These are phyloP conservation scores for Pseudozyma tsukubaensis DNA, from an alignment of 1,284 basidiomycete species.

Conservation along the genomic window DNA sequence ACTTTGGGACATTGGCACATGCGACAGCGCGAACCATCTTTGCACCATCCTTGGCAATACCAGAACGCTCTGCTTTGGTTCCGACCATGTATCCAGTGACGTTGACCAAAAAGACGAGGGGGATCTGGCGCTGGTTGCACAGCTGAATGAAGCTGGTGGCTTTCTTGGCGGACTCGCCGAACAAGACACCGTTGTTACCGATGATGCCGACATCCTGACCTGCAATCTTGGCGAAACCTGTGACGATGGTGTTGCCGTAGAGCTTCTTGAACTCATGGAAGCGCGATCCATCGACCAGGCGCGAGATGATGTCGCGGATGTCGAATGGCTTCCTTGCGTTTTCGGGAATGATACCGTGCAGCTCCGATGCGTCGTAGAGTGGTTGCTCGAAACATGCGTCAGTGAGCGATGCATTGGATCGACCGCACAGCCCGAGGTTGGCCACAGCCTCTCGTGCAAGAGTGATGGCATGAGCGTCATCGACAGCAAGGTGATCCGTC, in stretches of 20 bases:
- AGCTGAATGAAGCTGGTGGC: constrained; percentile 94
- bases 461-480: constrained; percentile 87
- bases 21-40: constrained; percentile 98
- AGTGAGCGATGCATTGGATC: constrained; percentile 15
- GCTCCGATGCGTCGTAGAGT: constrained; percentile 81
- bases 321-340: constrained; percentile 89
- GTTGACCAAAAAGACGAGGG: constrained; percentile 91
- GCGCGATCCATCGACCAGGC: constrained; percentile 88
- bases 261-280: constrained; percentile 97
- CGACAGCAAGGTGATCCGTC: constrained; percentile 87
- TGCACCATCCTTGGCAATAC: constrained; percentile 95
- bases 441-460: constrained; percentile 84
- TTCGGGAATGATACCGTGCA: constrained; percentile 90
- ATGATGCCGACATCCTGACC: constrained; percentile 73
- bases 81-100: constrained; percentile 93
- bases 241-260: constrained; percentile 88
- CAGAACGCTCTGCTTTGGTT: constrained; percentile 90
- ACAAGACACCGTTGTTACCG: constrained; percentile 92
- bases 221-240: constrained; percentile 73
- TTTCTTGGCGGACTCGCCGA: constrained; percentile 91
- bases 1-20: constrained; percentile 90
- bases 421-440: constrained; percentile 74
- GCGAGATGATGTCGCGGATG: constrained; percentile 91
- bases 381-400: constrained; percentile 76
- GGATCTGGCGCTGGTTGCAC: constrained; percentile 89